Conservation (phyloP, 2,329 filamentous ascomycete genomes). For the Epichloe elymi region DNA sequence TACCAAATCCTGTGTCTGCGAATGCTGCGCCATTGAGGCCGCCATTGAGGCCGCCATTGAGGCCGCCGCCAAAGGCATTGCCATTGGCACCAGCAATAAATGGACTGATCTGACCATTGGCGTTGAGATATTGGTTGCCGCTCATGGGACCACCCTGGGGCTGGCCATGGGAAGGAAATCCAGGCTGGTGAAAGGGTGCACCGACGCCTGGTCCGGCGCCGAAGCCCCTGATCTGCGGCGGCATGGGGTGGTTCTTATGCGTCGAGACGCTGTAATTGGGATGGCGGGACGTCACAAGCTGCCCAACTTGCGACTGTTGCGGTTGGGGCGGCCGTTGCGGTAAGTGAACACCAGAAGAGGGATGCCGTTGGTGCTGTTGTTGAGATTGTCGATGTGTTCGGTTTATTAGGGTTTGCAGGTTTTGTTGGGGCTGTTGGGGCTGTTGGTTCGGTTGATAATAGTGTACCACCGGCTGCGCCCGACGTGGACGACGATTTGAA, state of each 20-base stretch:
- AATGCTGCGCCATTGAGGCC: slow-evolving; percentile 46
- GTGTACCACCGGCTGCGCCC: neutral
- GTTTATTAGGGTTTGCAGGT: neutral
- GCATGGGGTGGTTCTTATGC: slow-evolving; percentile 14
- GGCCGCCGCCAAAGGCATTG: slow-evolving; percentile 42
- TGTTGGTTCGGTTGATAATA: too few relatives aligned
- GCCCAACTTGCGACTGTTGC: neutral
- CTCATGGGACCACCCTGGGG: slow-evolving; percentile 41
- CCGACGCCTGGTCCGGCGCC: slow-evolving; percentile 23
- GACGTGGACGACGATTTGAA: neutral
- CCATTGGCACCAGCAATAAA: slow-evolving; percentile 48
- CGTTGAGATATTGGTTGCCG: slow-evolving; percentile 59
- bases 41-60: slow-evolving; percentile 41
- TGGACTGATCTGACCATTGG: slow-evolving; percentile 53
- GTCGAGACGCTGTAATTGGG: neutral
- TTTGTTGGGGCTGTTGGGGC: neutral
- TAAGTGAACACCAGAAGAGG: neutral
- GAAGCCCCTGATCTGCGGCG: slow-evolving; percentile 26
- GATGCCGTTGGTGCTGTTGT: neutral
- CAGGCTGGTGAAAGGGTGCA: slow-evolving; percentile 30
- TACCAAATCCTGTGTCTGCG: slow-evolving; percentile 60
- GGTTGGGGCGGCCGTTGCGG: neutral
- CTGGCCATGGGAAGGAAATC: slow-evolving; percentile 40
- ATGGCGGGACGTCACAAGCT: neutral
- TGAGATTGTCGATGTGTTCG: neutral